Conservation (phyloP, 495 filamentous ascomycete genomes). For the Entonaema liquescens region DNA sequence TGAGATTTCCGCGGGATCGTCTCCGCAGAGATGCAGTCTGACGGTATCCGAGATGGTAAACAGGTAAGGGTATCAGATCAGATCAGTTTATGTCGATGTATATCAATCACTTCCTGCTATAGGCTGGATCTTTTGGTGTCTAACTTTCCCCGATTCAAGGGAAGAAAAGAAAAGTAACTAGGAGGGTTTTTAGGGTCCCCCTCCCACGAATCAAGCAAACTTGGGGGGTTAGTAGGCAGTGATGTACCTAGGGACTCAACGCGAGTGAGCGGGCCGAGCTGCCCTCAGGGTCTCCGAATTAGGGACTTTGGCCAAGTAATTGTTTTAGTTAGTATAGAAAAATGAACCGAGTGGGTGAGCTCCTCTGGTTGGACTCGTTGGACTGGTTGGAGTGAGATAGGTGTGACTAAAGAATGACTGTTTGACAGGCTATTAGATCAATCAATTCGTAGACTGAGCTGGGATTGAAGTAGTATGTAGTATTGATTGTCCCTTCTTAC, state of each 20-base stretch:
- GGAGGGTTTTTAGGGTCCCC: conserved; percentile 8
- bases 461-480: conserved; percentile 21
- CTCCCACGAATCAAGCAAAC: conserved; percentile 37
- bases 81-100: neutral
- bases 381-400: conserved; percentile 10
- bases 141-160: conserved; percentile 5
- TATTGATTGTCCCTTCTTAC: conserved; percentile 22
- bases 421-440: conserved; percentile 11
- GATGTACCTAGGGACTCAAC: conserved; percentile 13
- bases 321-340: conserved; percentile 13
- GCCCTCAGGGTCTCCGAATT: conserved; percentile 34
- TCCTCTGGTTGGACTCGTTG: conserved; percentile 11
- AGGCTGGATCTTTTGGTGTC: neutral
- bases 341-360: conserved; percentile 4
- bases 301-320: conserved; percentile 21
- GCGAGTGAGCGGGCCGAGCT: conserved; percentile 31
- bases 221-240: conserved; percentile 21
- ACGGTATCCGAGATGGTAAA: conserved; percentile 22
- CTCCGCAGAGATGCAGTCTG: conserved; percentile 28
- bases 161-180: conserved; percentile 12
- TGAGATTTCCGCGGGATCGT: conserved; percentile 26
- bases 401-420: conserved; percentile 31
- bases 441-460: conserved; percentile 1
- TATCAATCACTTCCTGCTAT: conserved; percentile 1
- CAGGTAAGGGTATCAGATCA: conserved; percentile 12